Percentiles rank a stretch among this genome's conserved stretches.
These are phyloP conservation scores for Metarhizium album DNA, from an alignment of 2,329 filamentous ascomycete species.

Conservation along the genomic window DNA sequence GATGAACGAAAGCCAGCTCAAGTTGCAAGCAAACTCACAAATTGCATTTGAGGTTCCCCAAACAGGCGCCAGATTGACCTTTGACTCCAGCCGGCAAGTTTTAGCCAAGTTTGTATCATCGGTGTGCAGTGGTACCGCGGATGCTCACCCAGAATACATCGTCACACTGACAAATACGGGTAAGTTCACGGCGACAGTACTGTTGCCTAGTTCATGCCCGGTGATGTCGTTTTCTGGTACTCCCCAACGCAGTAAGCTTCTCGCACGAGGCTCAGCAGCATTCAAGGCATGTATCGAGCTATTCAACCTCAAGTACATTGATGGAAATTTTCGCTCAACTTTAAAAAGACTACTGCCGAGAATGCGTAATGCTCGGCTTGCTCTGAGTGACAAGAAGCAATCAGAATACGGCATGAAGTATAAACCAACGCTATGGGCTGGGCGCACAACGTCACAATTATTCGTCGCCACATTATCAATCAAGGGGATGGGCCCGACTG, in stretches of 20 bases:
- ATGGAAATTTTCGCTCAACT: conserved; percentile 63
- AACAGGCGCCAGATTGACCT: conserved; percentile 71
- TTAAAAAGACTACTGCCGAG: conserved; percentile 61
- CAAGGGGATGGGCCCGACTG: conserved; percentile 41
- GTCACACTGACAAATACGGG: conserved; percentile 36
- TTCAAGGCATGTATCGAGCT: conserved; percentile 71
- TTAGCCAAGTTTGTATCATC: conserved; percentile 65
- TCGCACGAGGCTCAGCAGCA: conserved; percentile 81
- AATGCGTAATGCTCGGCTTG: conserved; percentile 80
- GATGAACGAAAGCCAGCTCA: conserved; percentile 9
- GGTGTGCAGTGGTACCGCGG: conserved; percentile 28
- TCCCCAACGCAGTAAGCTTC: conserved; percentile 55
- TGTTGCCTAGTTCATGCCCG: conserved; percentile 65
- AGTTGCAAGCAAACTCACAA: conserved; percentile 21
- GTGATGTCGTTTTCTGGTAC: conserved; percentile 55
- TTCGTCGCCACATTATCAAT: conserved; percentile 54
- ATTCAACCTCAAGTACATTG: conserved; percentile 53
- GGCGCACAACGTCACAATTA: conserved; percentile 35
- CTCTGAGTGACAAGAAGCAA: conserved; percentile 68
- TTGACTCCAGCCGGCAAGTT: conserved; percentile 59
- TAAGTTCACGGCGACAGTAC: conserved; percentile 65
- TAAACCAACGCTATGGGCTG: conserved; percentile 68
- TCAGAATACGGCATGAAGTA: conserved; percentile 64
- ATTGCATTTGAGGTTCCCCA: conserved; percentile 48
- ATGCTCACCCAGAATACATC: conserved; percentile 46